These are phyloP conservation scores for Takashimella koratensis DNA, from an alignment of 1,284 basidiomycete species.

Conservation along the genomic window DNA sequence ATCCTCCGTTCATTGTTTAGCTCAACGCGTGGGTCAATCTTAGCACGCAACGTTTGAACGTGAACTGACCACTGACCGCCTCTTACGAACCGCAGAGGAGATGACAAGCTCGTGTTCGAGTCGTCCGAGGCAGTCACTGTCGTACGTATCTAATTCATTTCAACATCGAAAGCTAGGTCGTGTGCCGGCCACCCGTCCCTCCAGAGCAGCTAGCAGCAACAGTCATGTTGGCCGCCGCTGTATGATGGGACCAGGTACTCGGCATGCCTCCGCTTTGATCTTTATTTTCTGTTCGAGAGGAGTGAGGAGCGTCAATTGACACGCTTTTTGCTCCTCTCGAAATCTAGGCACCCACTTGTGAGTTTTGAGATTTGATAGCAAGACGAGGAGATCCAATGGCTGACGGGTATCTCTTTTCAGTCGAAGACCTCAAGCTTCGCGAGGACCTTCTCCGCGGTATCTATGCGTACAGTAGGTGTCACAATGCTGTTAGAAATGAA, in stretches of 20 bases:
- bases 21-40: conserved; percentile 49
- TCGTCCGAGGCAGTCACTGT: conserved; percentile 89
- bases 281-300: conserved; percentile 28
- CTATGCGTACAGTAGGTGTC: conserved; percentile 92
- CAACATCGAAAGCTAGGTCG: too few relatives aligned
- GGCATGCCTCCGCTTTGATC: too few relatives aligned
- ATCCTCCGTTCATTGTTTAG: conserved; percentile 18
- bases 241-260: too few relatives aligned
- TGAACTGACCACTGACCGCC: too few relatives aligned
- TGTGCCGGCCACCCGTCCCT: too few relatives aligned
- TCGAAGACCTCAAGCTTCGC: conserved; percentile 91
- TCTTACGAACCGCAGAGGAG: too few relatives aligned
- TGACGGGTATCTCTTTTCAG: conserved; percentile 47
- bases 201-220: not conserved
- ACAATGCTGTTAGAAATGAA: not conserved
- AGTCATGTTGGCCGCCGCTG: too few relatives aligned
- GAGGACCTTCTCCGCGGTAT: conserved; percentile 94
- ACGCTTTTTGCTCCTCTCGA: too few relatives aligned
- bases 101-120: conserved; percentile 89
- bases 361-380: conserved; percentile 14
- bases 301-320: conserved; percentile 44
- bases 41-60: too few relatives aligned
- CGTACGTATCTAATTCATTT: conserved; percentile 43
- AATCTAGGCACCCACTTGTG: conserved; percentile 50
- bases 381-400: not conserved